Evolutionary conservation across 1,284 basidiomycete species (phyloP).

Genomic region (Apiotrichum sp.): DNA sequence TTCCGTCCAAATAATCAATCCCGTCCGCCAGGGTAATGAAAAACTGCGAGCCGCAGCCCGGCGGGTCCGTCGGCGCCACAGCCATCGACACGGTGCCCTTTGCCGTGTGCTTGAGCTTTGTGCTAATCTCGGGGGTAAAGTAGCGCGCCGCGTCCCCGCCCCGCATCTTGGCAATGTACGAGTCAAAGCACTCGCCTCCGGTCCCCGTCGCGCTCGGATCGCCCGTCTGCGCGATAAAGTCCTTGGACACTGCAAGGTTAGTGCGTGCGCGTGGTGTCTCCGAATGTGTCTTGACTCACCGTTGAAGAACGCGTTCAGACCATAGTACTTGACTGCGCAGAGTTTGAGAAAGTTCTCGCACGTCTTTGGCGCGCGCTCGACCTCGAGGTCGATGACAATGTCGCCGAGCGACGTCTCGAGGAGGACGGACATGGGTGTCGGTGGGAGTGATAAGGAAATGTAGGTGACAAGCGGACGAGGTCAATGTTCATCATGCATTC

Average conservation of each 20-base stretch:
- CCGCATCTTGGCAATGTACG: conserved; percentile 49
- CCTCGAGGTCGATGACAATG: conserved; percentile 90
- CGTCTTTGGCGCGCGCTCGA: conserved; percentile 80
- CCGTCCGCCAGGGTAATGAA: conserved; percentile 87
- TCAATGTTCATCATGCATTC: no score
- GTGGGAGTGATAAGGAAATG: neutral
- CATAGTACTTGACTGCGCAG: conserved; percentile 95
- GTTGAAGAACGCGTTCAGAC: conserved; percentile 93
- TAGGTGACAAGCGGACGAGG: no score
- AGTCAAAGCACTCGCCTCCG: conserved; percentile 81
- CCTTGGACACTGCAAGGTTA: conserved; percentile 68
- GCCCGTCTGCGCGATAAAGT: conserved; percentile 90
- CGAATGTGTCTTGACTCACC: conserved; percentile 52
- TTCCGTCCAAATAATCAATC: conserved; percentile 91
- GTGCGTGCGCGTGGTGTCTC: neutral
- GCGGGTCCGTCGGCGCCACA: conserved; percentile 62
- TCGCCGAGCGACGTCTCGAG: conserved; percentile 95
- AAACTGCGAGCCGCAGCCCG: conserved; percentile 91
- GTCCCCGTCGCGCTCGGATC: conserved; percentile 93
- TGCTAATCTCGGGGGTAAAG: conserved; percentile 75
- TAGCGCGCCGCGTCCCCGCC: conserved; percentile 56
- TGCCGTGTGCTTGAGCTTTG: conserved; percentile 71
- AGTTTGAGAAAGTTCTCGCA: conserved; percentile 96
- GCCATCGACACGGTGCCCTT: conserved; percentile 95
- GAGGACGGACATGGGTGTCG: conserved; percentile 73